A percentile compares a stretch with the other conserved stretches of the same genome.
Conservation (phyloP, 2,329 filamentous ascomycete species). For the Calonectria hongkongensis region DNA sequence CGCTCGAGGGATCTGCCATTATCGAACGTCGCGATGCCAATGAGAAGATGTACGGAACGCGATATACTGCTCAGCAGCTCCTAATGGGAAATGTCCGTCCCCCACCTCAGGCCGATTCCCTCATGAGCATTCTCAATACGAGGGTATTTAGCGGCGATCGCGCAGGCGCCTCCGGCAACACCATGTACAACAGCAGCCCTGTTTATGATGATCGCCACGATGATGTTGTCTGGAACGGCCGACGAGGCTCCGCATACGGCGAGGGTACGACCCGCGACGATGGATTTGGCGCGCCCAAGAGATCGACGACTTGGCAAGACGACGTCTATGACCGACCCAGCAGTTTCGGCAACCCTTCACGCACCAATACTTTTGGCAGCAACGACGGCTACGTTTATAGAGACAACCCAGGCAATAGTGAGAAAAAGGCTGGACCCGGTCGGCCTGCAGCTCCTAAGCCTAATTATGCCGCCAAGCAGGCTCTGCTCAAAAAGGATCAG, state of each 20-base stretch:
- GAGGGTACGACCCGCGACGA: constrained; percentile 73
- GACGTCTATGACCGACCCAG: constrained; percentile 80
- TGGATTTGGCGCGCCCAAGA: constrained; percentile 74
- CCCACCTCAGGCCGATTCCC: constrained; percentile 87
- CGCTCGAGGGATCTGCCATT: constrained; percentile 92
- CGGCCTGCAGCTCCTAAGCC: constrained; percentile 93
- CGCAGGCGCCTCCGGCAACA: constrained; percentile 69
- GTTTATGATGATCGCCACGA: constrained; percentile 91
- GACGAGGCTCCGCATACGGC: constrained; percentile 81
- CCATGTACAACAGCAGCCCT: constrained; percentile 95
- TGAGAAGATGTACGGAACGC: constrained; percentile 92
- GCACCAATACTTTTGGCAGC: constrained; percentile 71
- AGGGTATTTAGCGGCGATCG: constrained; percentile 85
- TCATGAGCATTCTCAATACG: constrained; percentile 90
- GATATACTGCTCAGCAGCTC: constrained; percentile 87
- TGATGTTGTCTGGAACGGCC: constrained; percentile 88
- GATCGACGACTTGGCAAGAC: constrained; percentile 84
- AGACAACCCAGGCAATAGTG: constrained; percentile 64
- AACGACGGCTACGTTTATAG: constrained; percentile 73
- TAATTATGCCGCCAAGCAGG: constrained; percentile 79
- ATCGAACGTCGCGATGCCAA: constrained; percentile 98
- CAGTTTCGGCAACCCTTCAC: constrained; percentile 61
- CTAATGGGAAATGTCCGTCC: constrained; percentile 85
- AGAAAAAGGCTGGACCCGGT: constrained; percentile 76
- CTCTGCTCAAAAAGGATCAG: constrained; percentile 81